These are phyloP conservation scores for Phyllosticta capitalensis DNA, from an alignment of 2,329 filamentous ascomycete species.

Conservation along the genomic window DNA sequence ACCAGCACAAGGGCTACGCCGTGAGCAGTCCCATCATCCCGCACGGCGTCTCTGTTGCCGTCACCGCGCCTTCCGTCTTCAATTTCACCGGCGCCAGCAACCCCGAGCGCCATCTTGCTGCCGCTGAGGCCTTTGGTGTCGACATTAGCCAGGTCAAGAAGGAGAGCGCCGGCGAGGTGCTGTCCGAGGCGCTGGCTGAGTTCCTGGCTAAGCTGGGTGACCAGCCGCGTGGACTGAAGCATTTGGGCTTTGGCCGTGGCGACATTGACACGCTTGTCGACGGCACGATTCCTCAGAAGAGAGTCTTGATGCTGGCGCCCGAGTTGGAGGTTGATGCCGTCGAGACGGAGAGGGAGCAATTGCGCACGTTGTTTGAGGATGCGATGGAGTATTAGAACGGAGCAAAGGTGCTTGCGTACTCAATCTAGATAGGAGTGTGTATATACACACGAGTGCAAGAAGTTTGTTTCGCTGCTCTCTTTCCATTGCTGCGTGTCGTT, in stretches of 20 bases:
- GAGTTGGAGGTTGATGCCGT: slow-evolving; percentile 48
- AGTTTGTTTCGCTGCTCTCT: too few relatives aligned
- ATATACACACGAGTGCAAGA: too few relatives aligned
- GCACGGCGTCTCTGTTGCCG: slow-evolving; percentile 90
- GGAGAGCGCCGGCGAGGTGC: slow-evolving; percentile 80
- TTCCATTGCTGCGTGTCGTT: too few relatives aligned
- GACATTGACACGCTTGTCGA: slow-evolving; percentile 82
- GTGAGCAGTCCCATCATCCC: slow-evolving; percentile 74
- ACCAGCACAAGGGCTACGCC: slow-evolving; percentile 80
- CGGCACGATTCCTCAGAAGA: slow-evolving; percentile 83
- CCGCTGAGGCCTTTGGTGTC: slow-evolving; percentile 83
- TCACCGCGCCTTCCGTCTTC: slow-evolving; percentile 89
- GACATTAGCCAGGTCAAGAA: slow-evolving; percentile 80
- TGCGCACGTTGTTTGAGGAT: slow-evolving; percentile 39
- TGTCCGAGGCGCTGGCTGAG: slow-evolving; percentile 69
- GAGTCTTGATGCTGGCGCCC: slow-evolving; percentile 87
- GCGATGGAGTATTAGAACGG: slow-evolving; percentile 9
- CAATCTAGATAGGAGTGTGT: not conserved
- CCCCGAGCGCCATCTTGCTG: slow-evolving; percentile 80
- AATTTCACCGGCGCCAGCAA: slow-evolving; percentile 86
- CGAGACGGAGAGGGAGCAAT: slow-evolving; percentile 40
- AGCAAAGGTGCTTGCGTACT: not conserved
- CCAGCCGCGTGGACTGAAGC: slow-evolving; percentile 78
- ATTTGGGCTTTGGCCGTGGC: slow-evolving; percentile 64
- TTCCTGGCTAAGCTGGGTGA: slow-evolving; percentile 81